Evolutionary conservation across 2,329 filamentous ascomycete genomes (phyloP).

Genomic region (Pseudogymnoascus sp.): DNA sequence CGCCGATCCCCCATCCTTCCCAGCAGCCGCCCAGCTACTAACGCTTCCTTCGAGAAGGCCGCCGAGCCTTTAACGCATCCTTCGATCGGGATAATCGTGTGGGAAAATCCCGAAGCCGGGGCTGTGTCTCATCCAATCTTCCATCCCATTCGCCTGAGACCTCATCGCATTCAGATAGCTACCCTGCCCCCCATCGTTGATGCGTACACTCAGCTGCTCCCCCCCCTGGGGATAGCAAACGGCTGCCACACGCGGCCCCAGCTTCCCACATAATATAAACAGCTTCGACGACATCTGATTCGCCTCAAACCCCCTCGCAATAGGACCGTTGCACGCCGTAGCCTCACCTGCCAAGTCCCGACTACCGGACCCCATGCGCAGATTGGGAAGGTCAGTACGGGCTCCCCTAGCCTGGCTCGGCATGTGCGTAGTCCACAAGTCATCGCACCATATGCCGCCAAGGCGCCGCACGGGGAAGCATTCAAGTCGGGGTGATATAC

Average conservation of each 20-base stretch:
- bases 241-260: too few species aligned
- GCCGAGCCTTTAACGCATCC: too few species aligned
- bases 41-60: too few species aligned
- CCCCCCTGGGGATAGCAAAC: neutral
- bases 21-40: too few species aligned
- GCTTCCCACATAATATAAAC: too few species aligned
- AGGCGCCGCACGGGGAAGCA: too few species aligned
- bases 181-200: neutral
- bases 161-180: neutral
- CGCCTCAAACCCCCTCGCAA: neutral
- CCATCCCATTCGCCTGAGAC: neutral
- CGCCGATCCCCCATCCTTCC: neutral
- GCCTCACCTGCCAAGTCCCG: neutral
- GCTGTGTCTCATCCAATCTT: neutral
- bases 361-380: constrained; percentile 3
- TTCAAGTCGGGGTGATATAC: neutral
- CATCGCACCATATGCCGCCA: too few species aligned
- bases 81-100: neutral
- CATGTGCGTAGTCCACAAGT: too few species aligned
- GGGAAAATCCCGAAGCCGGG: neutral
- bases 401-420: too few species aligned
- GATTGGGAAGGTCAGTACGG: neutral
- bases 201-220: neutral
- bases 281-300: neutral
- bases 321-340: neutral